A percentile compares a stretch with the other conserved stretches of the same genome.
Evolutionary conservation across 2,329 filamentous ascomycete species (phyloP).

Genomic region (Grosmannia clavigera): DNA sequence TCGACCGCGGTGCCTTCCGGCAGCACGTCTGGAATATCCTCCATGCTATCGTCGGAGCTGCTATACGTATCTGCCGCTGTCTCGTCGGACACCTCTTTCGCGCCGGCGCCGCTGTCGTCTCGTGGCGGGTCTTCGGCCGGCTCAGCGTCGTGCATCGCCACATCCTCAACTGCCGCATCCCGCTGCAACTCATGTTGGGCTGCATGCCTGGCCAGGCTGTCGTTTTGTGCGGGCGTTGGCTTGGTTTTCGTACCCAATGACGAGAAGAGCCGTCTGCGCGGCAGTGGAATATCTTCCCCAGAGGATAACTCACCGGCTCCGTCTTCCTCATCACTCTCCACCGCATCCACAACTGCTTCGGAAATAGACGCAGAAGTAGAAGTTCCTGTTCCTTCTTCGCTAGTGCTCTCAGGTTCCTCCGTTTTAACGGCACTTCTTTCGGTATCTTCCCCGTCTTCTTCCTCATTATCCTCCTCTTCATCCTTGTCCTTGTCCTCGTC

Average conservation of each 20-base stretch:
- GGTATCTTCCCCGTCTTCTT: not conserved
- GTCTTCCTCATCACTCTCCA: not conserved
- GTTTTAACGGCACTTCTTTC: not conserved
- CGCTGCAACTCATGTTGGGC: not conserved
- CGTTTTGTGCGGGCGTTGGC: not conserved
- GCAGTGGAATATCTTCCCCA: not conserved
- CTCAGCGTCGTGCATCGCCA: not conserved
- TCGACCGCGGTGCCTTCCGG: not conserved
- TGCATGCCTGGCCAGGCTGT: not conserved
- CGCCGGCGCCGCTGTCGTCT: not conserved
- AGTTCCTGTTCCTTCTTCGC: not conserved
- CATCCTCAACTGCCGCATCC: not conserved
- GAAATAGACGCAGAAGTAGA: not conserved
- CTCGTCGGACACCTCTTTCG: not conserved
- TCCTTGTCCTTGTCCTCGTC: not conserved
- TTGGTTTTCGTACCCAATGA: not conserved
- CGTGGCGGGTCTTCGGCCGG: not conserved
- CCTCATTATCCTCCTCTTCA: not conserved
- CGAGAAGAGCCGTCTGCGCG: not conserved
- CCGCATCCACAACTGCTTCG: not conserved
- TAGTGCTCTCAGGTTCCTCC: not conserved
- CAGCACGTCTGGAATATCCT: not conserved
- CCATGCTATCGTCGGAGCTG: slow-evolving; percentile 1
- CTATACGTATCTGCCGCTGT: not conserved
- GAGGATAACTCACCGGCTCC: not conserved